Percentiles rank a stretch among this genome's conserved stretches.
phyloP scores from a whole-genome alignment of 164 flowering plant genomes.

The Chimonanthus praecox region DNA sequence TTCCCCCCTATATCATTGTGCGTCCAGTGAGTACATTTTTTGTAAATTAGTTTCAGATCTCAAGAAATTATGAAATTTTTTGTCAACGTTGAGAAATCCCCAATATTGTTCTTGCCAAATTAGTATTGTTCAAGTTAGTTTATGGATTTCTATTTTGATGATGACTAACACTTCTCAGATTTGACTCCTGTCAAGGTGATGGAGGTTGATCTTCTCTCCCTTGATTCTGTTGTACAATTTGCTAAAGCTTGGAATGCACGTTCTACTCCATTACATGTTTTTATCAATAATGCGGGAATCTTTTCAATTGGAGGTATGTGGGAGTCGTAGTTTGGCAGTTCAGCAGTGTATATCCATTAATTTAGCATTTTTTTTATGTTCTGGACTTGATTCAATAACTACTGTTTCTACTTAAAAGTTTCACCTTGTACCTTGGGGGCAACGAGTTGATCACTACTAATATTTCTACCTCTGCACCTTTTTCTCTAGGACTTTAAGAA shows the following conservation, averaged over 20 bases:
- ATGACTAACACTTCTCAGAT: constrained; percentile 9
- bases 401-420: no score
- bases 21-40: not conserved
- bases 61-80: not conserved
- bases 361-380: no score
- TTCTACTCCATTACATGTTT: constrained; percentile 64
- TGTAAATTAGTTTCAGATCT: not conserved
- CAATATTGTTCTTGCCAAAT: not conserved
- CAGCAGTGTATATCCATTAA: no score
- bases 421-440: no score
- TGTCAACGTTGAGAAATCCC: not conserved
- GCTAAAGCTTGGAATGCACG: constrained; percentile 90
- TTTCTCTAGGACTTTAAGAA: no score
- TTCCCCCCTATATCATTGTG: not conserved
- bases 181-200: constrained; percentile 49
- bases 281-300: constrained; percentile 93
- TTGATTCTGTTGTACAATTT: constrained; percentile 71
- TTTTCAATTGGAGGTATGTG: constrained; percentile 79
- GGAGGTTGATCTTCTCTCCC: constrained; percentile 89
- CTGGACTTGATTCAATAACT: no score
- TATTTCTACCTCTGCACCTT: no score
- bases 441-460: no score
- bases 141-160: not conserved
- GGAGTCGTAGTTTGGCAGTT: constrained; percentile 8
- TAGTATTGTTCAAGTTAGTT: constrained; percentile 1